Conservation (phyloP, 306 rosid genomes). For the Lathyrus aphaca region DNA sequence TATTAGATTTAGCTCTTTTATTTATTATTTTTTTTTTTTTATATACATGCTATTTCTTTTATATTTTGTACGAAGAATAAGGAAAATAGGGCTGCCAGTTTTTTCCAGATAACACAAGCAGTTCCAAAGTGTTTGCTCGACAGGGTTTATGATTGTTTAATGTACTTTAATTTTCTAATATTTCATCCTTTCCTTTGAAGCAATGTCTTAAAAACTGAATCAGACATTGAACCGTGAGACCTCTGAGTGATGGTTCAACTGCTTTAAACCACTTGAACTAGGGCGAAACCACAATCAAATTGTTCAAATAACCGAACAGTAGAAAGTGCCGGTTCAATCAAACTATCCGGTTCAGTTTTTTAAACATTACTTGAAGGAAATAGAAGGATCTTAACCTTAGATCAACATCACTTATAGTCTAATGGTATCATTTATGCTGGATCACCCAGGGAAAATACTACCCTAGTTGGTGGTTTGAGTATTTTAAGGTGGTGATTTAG, state of each 20-base stretch:
- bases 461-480: constrained; percentile 16
- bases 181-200: constrained; percentile 16
- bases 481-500: constrained; percentile 20
- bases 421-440: constrained; percentile 20
- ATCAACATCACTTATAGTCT: constrained; percentile 6
- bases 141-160: neutral
- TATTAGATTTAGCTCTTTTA: constrained; percentile 12
- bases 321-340: neutral
- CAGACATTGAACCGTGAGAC: neutral
- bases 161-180: constrained; percentile 2
- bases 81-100: constrained; percentile 30
- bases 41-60: neutral
- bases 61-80: constrained; percentile 22
- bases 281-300: neutral
- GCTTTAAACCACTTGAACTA: neutral
- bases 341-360: neutral
- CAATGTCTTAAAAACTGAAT: neutral
- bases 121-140: constrained; percentile 30
- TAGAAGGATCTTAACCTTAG: constrained; percentile 1
- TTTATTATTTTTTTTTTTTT: neutral
- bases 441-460: constrained; percentile 14
- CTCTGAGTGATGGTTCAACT: neutral
- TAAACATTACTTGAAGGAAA: neutral
- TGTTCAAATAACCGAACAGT: neutral
- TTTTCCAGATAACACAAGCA: constrained; percentile 30